Conservation (phyloP, 2,329 filamentous ascomycete species). For the Fusarium nematophilum region DNA sequence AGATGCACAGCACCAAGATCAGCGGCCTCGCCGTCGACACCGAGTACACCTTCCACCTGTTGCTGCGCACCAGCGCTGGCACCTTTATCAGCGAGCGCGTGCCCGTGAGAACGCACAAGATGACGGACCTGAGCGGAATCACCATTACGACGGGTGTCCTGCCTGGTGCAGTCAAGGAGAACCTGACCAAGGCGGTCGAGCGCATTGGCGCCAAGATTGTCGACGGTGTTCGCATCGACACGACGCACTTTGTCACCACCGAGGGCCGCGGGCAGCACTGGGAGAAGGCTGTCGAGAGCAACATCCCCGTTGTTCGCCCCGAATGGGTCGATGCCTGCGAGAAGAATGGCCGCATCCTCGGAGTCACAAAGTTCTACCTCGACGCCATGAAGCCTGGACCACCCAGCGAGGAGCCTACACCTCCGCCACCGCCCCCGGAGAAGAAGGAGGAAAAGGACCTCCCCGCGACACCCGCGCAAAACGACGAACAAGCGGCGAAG, state of each 20-base stretch:
- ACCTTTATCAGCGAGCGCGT: slow-evolving; percentile 87
- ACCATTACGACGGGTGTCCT: slow-evolving; percentile 93
- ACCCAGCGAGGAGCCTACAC: slow-evolving; percentile 49
- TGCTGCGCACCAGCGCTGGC: slow-evolving; percentile 90
- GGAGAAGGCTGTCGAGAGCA: slow-evolving; percentile 98
- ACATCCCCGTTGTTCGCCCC: slow-evolving; percentile 94
- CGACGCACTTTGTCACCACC: slow-evolving; percentile 97
- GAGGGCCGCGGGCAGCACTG: slow-evolving; percentile 89
- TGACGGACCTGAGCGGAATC: slow-evolving; percentile 96
- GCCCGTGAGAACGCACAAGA: slow-evolving; percentile 92
- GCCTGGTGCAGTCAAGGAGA: slow-evolving; percentile 77
- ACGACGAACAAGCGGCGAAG: slow-evolving; percentile 34
- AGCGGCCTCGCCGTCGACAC: slow-evolving; percentile 95
- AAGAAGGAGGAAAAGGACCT: slow-evolving; percentile 50
- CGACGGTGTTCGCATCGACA: slow-evolving; percentile 93
- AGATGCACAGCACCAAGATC: slow-evolving; percentile 96
- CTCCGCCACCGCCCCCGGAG: slow-evolving; percentile 45
- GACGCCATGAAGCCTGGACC: slow-evolving; percentile 74
- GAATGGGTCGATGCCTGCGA: slow-evolving; percentile 99
- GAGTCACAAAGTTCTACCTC: slow-evolving; percentile 95
- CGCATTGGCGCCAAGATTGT: slow-evolving; percentile 93
- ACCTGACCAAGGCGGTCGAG: slow-evolving; percentile 79
- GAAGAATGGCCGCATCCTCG: slow-evolving; percentile 89
- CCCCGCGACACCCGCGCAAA: slow-evolving; percentile 42
- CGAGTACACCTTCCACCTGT: slow-evolving; percentile 93